Evolutionary conservation across 257 asterid species (phyloP).

Genomic region (Gentiana straminea): DNA sequence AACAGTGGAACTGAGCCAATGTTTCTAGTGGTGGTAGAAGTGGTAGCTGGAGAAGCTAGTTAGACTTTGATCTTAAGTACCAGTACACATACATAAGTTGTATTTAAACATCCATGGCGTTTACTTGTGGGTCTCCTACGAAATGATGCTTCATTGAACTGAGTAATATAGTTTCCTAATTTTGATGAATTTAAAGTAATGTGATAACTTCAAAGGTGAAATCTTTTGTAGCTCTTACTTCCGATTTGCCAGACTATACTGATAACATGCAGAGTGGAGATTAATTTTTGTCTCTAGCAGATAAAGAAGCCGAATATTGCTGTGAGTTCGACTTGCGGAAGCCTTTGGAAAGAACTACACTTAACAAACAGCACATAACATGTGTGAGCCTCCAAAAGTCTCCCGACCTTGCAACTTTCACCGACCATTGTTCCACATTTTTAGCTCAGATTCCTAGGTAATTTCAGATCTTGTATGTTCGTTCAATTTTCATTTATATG

Average conservation of each 20-base stretch:
- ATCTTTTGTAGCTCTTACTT: background rate
- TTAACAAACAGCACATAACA: constrained; percentile 47
- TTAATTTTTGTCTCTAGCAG: constrained; percentile 28
- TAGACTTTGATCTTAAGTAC: too few relatives aligned
- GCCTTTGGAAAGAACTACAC: constrained; percentile 77
- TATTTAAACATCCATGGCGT: too few relatives aligned
- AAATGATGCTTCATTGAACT: background rate
- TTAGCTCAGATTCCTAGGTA: constrained; percentile 66
- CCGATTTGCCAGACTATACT: constrained; percentile 1
- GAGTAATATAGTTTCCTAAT: background rate
- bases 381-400: constrained; percentile 66
- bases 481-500: background rate
- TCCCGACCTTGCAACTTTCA: constrained; percentile 50
- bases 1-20: too few relatives aligned
- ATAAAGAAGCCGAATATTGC: constrained; percentile 73
- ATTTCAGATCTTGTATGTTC: background rate
- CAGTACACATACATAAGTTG: too few relatives aligned
- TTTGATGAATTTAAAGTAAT: background rate
- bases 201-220: background rate
- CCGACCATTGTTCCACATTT: constrained; percentile 63
- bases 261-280: constrained; percentile 5
- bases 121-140: too few relatives aligned
- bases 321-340: constrained; percentile 81
- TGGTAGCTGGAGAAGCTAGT: too few relatives aligned
- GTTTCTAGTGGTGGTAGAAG: too few relatives aligned